These are phyloP conservation scores for Dipteronia dyeriana DNA, from an alignment of 345 rosid genomes.

Conservation along the genomic window DNA sequence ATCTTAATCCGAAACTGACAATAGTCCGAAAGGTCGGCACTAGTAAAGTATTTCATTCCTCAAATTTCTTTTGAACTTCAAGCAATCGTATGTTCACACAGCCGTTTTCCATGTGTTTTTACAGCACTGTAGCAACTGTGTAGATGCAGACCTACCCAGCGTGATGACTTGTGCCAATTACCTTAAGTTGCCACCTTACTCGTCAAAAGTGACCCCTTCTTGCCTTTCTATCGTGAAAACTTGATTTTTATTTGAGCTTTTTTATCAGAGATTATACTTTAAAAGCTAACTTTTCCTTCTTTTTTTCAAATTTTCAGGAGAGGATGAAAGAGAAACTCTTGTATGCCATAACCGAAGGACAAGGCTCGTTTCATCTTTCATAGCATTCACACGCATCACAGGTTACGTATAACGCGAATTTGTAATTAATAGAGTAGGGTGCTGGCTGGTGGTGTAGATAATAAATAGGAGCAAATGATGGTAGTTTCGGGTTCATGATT, in stretches of 20 bases:
- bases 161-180: constrained; percentile 99
- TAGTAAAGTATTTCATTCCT: constrained; percentile 2
- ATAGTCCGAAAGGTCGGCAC: constrained; percentile 81
- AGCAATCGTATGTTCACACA: neutral
- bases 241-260: neutral
- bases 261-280: neutral
- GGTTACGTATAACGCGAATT: constrained; percentile 32
- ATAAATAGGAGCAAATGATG: neutral
- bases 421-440: constrained; percentile 51
- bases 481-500: constrained; percentile 13
- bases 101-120: constrained; percentile 3
- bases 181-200: constrained; percentile 89
- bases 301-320: constrained; percentile 53
- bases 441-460: constrained; percentile 19
- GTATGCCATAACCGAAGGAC: constrained; percentile 94
- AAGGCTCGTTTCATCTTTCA: constrained; percentile 97
- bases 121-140: constrained; percentile 72
- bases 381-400: constrained; percentile 32
- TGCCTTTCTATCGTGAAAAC: neutral
- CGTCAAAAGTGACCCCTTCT: constrained; percentile 66
- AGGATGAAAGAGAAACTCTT: constrained; percentile 87
- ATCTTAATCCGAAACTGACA: constrained; percentile 86
- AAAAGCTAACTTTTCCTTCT: neutral
- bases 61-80: neutral
- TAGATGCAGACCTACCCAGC: constrained; percentile 82